Evolutionary conservation across 2,329 filamentous ascomycete species (phyloP).

Genomic region (Bimuria novae-zelandiae): DNA sequence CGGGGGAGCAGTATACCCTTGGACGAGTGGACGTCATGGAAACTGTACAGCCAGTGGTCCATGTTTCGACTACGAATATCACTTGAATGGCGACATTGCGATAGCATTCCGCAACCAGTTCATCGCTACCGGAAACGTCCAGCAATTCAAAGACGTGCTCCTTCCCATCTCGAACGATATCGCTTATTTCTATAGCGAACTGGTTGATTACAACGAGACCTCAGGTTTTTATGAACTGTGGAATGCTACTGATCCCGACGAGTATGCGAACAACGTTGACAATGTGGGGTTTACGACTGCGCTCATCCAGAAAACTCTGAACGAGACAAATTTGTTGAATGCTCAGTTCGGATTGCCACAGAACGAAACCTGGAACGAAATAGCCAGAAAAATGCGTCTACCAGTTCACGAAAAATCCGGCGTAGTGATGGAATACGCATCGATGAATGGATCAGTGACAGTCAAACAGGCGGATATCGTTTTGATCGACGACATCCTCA

Average conservation of each 20-base stretch:
- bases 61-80: constrained; percentile 75
- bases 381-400: constrained; percentile 61
- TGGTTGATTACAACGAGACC: constrained; percentile 62
- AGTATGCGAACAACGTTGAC: constrained; percentile 70
- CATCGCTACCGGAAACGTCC: constrained; percentile 62
- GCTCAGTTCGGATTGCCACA: constrained; percentile 57
- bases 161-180: constrained; percentile 68
- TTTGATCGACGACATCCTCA: constrained; percentile 67
- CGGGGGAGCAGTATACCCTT: constrained; percentile 67
- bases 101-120: constrained; percentile 66
- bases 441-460: constrained; percentile 67
- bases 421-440: constrained; percentile 67
- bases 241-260: constrained; percentile 73
- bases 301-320: constrained; percentile 61
- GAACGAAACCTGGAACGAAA: constrained; percentile 64
- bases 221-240: constrained; percentile 34
- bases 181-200: constrained; percentile 64
- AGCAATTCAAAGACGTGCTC: constrained; percentile 59
- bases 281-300: constrained; percentile 73
- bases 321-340: constrained; percentile 62
- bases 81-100: constrained; percentile 71
- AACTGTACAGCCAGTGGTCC: constrained; percentile 67
- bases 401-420: constrained; percentile 58
- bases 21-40: constrained; percentile 69
- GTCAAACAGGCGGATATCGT: constrained; percentile 76